Base-by-base conservation (phyloP, 768 basidiomycete genomes). In the Collybia sp. region DNA sequence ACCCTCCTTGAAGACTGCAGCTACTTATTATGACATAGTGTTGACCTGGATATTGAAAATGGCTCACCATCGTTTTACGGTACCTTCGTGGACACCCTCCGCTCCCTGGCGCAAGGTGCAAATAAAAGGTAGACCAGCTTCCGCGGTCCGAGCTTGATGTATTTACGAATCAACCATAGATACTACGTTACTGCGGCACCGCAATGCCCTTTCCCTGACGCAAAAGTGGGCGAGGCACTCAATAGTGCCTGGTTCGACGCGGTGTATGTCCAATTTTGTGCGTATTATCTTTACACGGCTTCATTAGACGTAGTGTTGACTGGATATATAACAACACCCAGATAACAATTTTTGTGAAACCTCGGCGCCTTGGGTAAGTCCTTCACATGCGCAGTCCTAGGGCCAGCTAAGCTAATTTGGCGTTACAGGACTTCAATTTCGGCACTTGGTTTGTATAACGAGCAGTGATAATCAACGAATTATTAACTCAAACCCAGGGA, bases 1-100 rank as follows among this genome's bases (percentile, higher is more conserved):
- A n/a, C 25, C 25, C 25, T 3, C 25, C 25, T 8, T 4, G 8
- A 25, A 25, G 25, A 25, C 25, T 25, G 25, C 25, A n/a, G n/a
- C 25, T 8, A 25, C 25, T 25, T 8, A 25, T 25, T 25, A 25
- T 25, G 25, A 12, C 34, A 3, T 42, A 79, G 75, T 16, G 62
- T 86, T 47, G 85, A 88, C 61, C 60, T 88, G 40, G 85, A 87
- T 56, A 83, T 88, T 46, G 85, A 88, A 60, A 73, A 76, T 19
- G 85, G 85, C 10, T 66, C 67, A 3, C 58, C 67, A 10, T 67
- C 72, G 2, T 66, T 72, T 44, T 82, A 79, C 52, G 69, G 68
- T 16, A 71, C 75, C 0, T 78, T 82, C 52, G 75, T 80, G 32
- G 75, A 66, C 43, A 66, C 71, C 45, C 63, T 85, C 17, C 68